Evolutionary conservation across 331 rosid species (phyloP), one percentile per base, ranked within the genome.

Genomic region (Rhamnella rubrinervis): DNA sequence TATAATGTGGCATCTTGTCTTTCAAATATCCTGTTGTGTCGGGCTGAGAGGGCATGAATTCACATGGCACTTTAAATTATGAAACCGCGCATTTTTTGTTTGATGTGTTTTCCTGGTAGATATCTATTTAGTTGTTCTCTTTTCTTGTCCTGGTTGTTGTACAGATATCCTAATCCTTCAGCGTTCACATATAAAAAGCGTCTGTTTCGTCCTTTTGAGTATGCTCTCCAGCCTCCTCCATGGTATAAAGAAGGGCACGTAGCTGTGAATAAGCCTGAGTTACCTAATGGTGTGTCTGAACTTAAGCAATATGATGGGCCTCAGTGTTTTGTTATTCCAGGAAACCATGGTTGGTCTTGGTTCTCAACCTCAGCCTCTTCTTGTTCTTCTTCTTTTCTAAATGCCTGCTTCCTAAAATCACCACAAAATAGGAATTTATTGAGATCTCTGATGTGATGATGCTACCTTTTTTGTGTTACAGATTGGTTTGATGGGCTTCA

Each of bases 401-500:
- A 6, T 52, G 6, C 25, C 4, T 21, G 7, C 50, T 41, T 18
- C 28, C 58, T 18, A 12, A 8, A 64, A 20, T 12, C n/a, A 18
- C 18, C 19, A 63, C 18, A 59, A 19, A 21, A 26, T 59, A 63
- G 61, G 67, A 63, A 68, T 50, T 52, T 77, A 35, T 19, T 28
- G 71, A 26, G 70, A 70, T 68, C 60, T 63, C 49, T 11, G 17
- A 20, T 74, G 17, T 17, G 59, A 46, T 20, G 53, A 40, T 67
- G 70, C 13, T 51, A 35, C 63, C 77, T 41, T 80, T 72, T 60
- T 71, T 77, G 74, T 53, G 66, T 76, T 59, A 55, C 84, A 95
- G 98, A 95, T 78, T 91, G 98, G 98, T 95, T 95, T 68, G 98
- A 95, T 78, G 98, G 98, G 66, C 97, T 95, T 41, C 78, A 95